Percentiles rank a stretch among this genome's conserved stretches.
phyloP scores from a whole-genome alignment of 495 filamentous ascomycete genomes.

The Xeromyces bisporus region DNA sequence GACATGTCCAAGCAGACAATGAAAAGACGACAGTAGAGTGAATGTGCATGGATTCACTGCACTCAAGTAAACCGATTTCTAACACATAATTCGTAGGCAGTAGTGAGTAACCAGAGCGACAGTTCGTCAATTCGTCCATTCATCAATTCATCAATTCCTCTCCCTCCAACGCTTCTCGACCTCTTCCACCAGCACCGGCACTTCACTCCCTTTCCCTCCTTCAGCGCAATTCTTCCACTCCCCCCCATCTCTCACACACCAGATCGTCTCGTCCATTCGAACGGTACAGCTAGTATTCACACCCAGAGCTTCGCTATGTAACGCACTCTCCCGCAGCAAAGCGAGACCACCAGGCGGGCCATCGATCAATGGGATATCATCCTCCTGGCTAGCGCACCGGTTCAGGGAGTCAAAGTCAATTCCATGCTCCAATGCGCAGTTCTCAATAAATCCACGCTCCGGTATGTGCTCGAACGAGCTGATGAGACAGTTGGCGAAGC shows the following conservation, averaged over 20 bases:
- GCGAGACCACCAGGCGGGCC: slow-evolving; percentile 29
- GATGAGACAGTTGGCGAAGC: slow-evolving; percentile 79
- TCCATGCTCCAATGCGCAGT: slow-evolving; percentile 78
- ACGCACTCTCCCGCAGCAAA: slow-evolving; percentile 62
- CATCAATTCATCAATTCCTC: slow-evolving; percentile 14
- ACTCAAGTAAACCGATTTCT: too few relatives aligned
- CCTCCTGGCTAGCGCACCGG: slow-evolving; percentile 42
- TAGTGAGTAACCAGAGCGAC: too few relatives aligned
- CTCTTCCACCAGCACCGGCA: slow-evolving; percentile 57
- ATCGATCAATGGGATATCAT: slow-evolving; percentile 25
- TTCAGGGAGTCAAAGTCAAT: slow-evolving; percentile 75
- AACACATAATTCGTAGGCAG: too few relatives aligned
- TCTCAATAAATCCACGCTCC: slow-evolving; percentile 50
- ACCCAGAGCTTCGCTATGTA: slow-evolving; percentile 44
- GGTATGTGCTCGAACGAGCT: slow-evolving; percentile 59
- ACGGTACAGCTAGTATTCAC: slow-evolving; percentile 81
- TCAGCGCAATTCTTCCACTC: slow-evolving; percentile 63
- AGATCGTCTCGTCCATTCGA: slow-evolving; percentile 54
- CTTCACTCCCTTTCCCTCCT: slow-evolving; percentile 37
- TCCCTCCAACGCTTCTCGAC: slow-evolving; percentile 36
- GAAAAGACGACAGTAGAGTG: too few relatives aligned
- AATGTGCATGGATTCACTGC: too few relatives aligned
- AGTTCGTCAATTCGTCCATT: too few relatives aligned
- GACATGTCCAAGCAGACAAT: too few relatives aligned
- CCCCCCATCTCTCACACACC: slow-evolving; percentile 71